phyloP scores from a whole-genome alignment of 2,329 filamentous ascomycete species.

The Didymella pinodella region DNA sequence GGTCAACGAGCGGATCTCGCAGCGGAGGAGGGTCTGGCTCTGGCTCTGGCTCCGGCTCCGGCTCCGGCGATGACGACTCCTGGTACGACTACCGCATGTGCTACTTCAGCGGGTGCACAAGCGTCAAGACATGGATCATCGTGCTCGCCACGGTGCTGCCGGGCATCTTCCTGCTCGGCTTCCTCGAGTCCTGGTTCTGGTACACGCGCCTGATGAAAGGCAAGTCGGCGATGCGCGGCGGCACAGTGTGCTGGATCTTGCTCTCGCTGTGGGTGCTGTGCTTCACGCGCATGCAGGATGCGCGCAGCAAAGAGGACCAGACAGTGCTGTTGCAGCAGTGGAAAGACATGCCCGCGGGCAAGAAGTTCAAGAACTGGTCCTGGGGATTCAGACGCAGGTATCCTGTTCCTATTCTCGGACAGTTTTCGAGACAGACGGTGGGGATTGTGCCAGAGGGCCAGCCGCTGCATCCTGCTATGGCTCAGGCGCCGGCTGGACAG shows the following conservation, averaged over 20 bases:
- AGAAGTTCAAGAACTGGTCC: conserved; percentile 46
- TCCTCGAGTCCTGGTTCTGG: conserved; percentile 46
- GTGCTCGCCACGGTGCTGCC: conserved; percentile 39
- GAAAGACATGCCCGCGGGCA: conserved; percentile 37
- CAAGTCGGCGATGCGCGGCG: conserved; percentile 40
- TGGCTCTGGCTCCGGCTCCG: not conserved
- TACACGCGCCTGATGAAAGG: conserved; percentile 48
- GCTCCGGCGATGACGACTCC: conserved; percentile 6
- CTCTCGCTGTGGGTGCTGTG: conserved; percentile 43
- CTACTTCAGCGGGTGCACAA: conserved; percentile 23
- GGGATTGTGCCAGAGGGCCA: conserved; percentile 41
- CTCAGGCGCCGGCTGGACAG: conserved; percentile 30
- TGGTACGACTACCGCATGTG: conserved; percentile 20
- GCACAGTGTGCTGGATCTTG: conserved; percentile 44
- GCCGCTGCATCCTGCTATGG: conserved; percentile 35
- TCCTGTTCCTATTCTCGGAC: conserved; percentile 41
- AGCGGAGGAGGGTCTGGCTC: conserved; percentile 7
- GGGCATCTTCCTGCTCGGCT: conserved; percentile 42
- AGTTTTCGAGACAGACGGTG: conserved; percentile 40
- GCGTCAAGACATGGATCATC: conserved; percentile 39
- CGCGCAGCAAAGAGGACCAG: conserved; percentile 42
- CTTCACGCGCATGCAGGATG: conserved; percentile 45
- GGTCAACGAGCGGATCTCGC: conserved; percentile 17
- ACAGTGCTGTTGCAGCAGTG: conserved; percentile 41
- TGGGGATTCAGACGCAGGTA: conserved; percentile 45